Percentiles rank a stretch among this genome's conserved stretches.
Evolutionary conservation across 2,329 filamentous ascomycete genomes (phyloP).

Genomic region (Coniochaeta hoffmannii): DNA sequence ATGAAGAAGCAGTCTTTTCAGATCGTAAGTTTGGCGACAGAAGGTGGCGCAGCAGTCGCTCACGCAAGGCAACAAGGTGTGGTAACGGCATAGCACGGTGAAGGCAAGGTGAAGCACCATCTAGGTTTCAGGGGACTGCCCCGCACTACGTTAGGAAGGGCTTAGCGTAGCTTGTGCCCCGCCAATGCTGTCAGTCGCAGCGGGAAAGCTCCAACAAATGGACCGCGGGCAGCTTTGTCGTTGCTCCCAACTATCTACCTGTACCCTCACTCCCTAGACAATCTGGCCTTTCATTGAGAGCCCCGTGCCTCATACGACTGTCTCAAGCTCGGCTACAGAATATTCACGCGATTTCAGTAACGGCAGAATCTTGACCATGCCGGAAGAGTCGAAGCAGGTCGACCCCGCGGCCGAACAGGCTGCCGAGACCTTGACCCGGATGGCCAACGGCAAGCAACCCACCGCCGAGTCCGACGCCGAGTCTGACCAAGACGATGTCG

Average conservation of each 20-base stretch:
- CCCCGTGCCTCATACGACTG: not conserved
- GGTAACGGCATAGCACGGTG: not conserved
- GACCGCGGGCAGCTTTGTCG: not conserved
- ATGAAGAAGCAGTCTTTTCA: no score
- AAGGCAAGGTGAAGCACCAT: slow-evolving; percentile 4
- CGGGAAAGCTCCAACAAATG: not conserved
- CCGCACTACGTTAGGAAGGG: not conserved
- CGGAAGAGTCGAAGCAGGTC: slow-evolving; percentile 57
- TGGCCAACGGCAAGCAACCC: slow-evolving; percentile 36
- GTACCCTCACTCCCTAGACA: no score
- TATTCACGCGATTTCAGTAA: not conserved
- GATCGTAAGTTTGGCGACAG: not conserved
- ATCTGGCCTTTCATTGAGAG: not conserved
- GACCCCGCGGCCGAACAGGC: slow-evolving; percentile 41
- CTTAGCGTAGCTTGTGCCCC: not conserved
- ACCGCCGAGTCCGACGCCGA: slow-evolving; percentile 41
- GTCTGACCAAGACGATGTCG: slow-evolving; percentile 31
- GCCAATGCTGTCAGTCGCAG: not conserved
- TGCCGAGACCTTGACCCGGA: slow-evolving; percentile 22
- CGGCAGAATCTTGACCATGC: slow-evolving; percentile 24
- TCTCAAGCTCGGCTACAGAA: not conserved
- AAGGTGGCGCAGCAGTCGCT: not conserved
- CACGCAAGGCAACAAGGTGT: not conserved
- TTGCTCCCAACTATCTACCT: not conserved
- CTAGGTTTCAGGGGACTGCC: not conserved